A percentile compares a stretch with the other conserved stretches of the same genome.
Evolutionary conservation across 192 early-diverging fungal species (phyloP).

Genomic region (Backusella tuberculispora): DNA sequence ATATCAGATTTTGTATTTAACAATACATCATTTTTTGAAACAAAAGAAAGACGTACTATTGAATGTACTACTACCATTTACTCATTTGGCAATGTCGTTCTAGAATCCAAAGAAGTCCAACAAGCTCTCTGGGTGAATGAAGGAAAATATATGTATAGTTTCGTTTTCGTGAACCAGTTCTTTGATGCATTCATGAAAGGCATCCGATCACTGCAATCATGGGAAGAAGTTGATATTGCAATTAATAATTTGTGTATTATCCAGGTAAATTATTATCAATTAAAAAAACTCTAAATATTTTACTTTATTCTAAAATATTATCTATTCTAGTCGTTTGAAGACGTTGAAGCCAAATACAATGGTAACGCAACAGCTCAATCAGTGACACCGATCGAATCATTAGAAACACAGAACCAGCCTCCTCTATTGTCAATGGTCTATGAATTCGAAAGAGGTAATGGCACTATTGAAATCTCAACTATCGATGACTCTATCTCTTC

Average conservation of each 20-base stretch:
- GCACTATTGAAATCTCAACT: slow-evolving; percentile 51
- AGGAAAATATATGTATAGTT: slow-evolving; percentile 46
- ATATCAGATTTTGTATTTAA: slow-evolving; percentile 47
- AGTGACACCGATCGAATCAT: not conserved
- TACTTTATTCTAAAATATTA: not conserved
- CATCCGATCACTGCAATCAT: slow-evolving; percentile 42
- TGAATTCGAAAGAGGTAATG: slow-evolving; percentile 58
- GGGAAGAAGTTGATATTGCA: slow-evolving; percentile 56
- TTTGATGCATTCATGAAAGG: slow-evolving; percentile 57
- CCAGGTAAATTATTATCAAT: slow-evolving; percentile 38
- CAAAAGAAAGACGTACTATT: slow-evolving; percentile 44
- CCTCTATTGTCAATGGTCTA: slow-evolving; percentile 51
- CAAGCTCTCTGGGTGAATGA: slow-evolving; percentile 45
- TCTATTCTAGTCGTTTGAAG: slow-evolving; percentile 36
- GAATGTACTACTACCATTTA: slow-evolving; percentile 52
- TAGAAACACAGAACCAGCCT: not conserved
- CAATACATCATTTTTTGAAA: slow-evolving; percentile 49
- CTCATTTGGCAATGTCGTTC: slow-evolving; percentile 51
- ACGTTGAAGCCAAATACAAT: slow-evolving; percentile 31
- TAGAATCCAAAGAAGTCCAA: slow-evolving; percentile 51
- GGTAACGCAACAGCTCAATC: not conserved
- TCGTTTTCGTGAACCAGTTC: slow-evolving; percentile 58
- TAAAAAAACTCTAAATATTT: not conserved
- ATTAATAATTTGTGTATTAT: slow-evolving; percentile 52
- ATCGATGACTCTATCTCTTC: slow-evolving; percentile 35